Base-by-base conservation (phyloP, 1,284 basidiomycete species). In the Ganoderma leucocontextum region DNA sequence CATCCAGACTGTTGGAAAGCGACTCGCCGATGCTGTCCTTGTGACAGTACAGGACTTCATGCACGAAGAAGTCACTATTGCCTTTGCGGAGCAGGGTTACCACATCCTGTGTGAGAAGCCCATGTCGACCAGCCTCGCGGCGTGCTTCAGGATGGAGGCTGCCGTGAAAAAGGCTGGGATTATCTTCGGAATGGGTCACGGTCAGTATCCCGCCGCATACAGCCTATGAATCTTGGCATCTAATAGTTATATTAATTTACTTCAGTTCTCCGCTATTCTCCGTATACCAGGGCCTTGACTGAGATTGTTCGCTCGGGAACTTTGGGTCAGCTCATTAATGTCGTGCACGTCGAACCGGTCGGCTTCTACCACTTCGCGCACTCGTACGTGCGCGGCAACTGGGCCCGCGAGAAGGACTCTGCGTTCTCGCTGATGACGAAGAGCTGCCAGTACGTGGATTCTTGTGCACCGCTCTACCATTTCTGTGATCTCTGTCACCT, bases 21-120 rank as follows among this genome's bases (percentile, higher is more conserved):
- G 90, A 22, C 85, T 95, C 29, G 93, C 93, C 9, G 94, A 96
- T 78, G 94, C 93, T 0, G 88, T 95, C 15, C 76, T 95, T 64
- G 85, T 96, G 70, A 84, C 91, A 3, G 91, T 95, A 0, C 92
- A 94, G 70, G 94, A 96, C 75, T 81, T 86, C 55, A 85, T 94
- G 85, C 94, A 96, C 76, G 83, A 86, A 41, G 89, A 92, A 71
- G 89, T 94, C 13, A 88, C 91, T 0, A 75, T 87, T 8, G 92
- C 90, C 0, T 95, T 95, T 79, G 89, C 90, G 1, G 85, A 84
- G 64, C 92, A 93, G 75, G 93, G 94, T 1, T 96, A 95, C 77
- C 89, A 95, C 76, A 93, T 96, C 66, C 84, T 96, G 36, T 95
- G 94, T 78, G 94, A 96, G 84, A 96, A 96, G 78, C 95, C 94